These are phyloP conservation scores for Malus hybrid DNA, from an alignment of 331 rosid species.

Conservation along the genomic window DNA sequence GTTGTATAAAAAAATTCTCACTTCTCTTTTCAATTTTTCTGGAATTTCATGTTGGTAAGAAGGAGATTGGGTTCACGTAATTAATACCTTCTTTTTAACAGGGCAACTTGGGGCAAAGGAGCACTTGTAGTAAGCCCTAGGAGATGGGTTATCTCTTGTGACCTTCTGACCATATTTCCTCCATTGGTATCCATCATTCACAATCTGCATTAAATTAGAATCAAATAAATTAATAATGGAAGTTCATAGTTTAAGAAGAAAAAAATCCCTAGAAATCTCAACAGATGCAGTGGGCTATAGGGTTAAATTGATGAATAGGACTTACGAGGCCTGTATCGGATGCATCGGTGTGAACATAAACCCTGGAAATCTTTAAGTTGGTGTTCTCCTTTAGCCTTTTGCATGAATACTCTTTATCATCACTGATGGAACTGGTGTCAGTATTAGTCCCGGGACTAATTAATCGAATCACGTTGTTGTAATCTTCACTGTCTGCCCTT, in stretches of 20 bases:
- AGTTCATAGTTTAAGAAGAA: not conserved
- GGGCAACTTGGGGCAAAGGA: constrained; percentile 85
- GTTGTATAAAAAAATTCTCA: no score
- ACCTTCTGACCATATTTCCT: constrained; percentile 95
- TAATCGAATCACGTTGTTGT: not conserved
- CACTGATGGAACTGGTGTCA: constrained; percentile 33
- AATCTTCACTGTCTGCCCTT: constrained; percentile 31
- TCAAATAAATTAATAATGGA: not conserved
- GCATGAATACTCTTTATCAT: constrained; percentile 28
- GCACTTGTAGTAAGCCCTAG: constrained; percentile 90
- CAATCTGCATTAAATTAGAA: constrained; percentile 28
- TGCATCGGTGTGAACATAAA: constrained; percentile 38
- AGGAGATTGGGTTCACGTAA: not conserved
- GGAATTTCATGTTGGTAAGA: no score
- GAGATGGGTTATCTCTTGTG: constrained; percentile 86
- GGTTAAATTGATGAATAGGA: not conserved
- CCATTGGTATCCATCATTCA: constrained; percentile 96
- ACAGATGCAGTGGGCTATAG: not conserved
- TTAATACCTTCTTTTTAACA: constrained; percentile 75
- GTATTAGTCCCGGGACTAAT: not conserved
- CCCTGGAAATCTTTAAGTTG: constrained; percentile 36
- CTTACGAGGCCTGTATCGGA: constrained; percentile 57
- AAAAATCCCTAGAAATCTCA: not conserved
- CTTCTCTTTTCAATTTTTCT: no score
- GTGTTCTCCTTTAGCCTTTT: constrained; percentile 29